A percentile compares a stretch with the other conserved stretches of the same genome.
Evolutionary conservation across 139 green algal genomes (phyloP).

Genomic region (Volvox reticuliferus): DNA sequence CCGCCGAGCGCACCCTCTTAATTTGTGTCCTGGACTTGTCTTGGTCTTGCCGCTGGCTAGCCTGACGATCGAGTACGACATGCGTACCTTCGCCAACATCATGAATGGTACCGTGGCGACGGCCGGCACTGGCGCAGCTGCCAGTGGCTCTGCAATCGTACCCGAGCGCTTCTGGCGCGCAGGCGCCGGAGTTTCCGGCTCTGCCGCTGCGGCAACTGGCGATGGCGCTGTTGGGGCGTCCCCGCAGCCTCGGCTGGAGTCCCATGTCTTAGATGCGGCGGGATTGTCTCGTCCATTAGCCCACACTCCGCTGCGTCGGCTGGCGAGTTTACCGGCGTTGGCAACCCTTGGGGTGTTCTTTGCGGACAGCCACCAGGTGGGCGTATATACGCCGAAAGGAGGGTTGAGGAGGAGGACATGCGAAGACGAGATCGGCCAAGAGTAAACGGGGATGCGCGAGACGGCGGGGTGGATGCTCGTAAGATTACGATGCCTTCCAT

Average conservation of each 20-base stretch:
- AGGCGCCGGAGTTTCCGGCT: too few species aligned
- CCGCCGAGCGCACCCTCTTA: too few species aligned
- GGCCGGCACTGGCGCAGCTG: background rate
- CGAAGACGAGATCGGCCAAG: background rate
- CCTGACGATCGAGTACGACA: conserved; percentile 49
- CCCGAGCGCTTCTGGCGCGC: too few species aligned
- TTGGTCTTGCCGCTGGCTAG: background rate
- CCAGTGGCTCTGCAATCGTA: background rate
- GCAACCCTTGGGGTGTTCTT: conserved; percentile 31
- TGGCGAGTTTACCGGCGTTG: background rate
- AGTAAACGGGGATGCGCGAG: background rate
- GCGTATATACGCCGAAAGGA: background rate
- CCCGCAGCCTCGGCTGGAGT: too few species aligned
- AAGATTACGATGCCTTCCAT: background rate
- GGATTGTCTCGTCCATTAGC: too few species aligned
- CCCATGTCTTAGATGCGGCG: background rate
- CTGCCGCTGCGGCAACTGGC: too few species aligned
- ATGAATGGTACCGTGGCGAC: conserved; percentile 4
- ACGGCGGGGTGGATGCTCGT: background rate
- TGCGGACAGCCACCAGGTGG: conserved; percentile 36
- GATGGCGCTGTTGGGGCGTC: too few species aligned
- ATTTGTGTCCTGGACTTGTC: too few species aligned
- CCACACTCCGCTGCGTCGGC: background rate
- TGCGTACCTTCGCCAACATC: conserved; percentile 19
- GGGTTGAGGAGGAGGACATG: background rate